phyloP scores from a whole-genome alignment of 805 yeast species.

The Monosporozyma solicola region DNA sequence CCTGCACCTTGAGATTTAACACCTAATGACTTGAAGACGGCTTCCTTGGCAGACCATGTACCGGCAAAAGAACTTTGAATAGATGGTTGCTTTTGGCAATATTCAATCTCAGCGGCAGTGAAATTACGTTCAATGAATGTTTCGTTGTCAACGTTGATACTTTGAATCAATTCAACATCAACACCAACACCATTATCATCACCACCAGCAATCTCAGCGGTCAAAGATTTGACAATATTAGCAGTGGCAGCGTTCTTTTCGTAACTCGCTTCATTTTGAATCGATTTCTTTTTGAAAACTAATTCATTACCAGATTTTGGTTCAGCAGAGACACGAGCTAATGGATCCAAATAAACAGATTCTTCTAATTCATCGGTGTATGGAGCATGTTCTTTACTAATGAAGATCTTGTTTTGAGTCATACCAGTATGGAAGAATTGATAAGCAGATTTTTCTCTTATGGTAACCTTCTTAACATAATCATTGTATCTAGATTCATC shows the following conservation, averaged over 20 bases:
- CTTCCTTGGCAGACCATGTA: constrained; percentile 98
- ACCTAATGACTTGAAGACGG: constrained; percentile 92
- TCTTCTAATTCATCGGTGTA: constrained; percentile 82
- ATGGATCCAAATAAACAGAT: constrained; percentile 90
- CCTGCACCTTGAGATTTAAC: constrained; percentile 91
- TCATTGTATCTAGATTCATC: constrained; percentile 60
- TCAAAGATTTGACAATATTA: constrained; percentile 47
- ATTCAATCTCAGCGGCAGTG: constrained; percentile 68
- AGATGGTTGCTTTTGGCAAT: constrained; percentile 65
- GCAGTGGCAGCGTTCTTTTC: constrained; percentile 48
- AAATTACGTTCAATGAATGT: constrained; percentile 91
- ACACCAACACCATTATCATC: constrained; percentile 75
- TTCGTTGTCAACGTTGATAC: constrained; percentile 78
- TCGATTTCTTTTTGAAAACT: constrained; percentile 39
- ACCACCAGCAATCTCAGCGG: constrained; percentile 31
- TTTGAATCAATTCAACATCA: constrained; percentile 82
- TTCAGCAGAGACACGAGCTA: constrained; percentile 44
- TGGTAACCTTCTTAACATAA: constrained; percentile 60
- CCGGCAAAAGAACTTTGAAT: constrained; percentile 93
- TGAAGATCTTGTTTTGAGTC: constrained; percentile 82
- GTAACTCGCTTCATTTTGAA: constrained; percentile 39
- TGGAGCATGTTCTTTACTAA: constrained; percentile 90
- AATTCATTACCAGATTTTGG: constrained; percentile 33
- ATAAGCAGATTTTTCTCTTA: constrained; percentile 84
- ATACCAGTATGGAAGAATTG: constrained; percentile 94